Evolutionary conservation across 2,329 filamentous ascomycete species (phyloP), one percentile per base, ranked within the genome.

Genomic region (Talaromyces atroroseus): DNA sequence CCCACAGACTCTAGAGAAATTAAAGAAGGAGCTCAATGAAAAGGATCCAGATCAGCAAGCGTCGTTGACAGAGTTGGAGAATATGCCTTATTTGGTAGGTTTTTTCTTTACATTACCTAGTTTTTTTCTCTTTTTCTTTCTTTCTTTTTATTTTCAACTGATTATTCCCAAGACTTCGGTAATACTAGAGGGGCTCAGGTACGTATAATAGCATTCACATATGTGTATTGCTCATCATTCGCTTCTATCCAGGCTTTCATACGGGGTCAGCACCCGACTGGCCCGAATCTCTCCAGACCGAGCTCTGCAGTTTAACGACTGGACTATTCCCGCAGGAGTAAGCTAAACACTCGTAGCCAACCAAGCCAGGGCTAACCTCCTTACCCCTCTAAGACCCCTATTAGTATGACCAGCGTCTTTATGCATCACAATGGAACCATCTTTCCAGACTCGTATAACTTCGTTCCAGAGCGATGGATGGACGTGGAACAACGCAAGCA

Each of bases 151-250:
- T 10, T 34, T 34, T 34, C 59, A 34, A 59, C 46, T 18, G 45
- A 34, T 32, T 40, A 11, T 24, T 32, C 24, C 20, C 11, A 12
- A 68, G 64, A 68, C 64, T 1, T 61, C 61, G 7, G 60, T 67
- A 29, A 66, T 69, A 57, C 60, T 66, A 1, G 67, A 68, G 42
- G 66, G 66, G 2, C 60, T 68, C 8, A 59, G 66, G 65, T 68
- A 64, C 2, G 54, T 20, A 40, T 2, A 23, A 12, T 10, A 34
- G 42, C 16, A 48, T 11, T 40, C 3, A 36, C 21, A 26, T 1
- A 40, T 40, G 18, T 4, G 3, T 23, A 23, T 16, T 7, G 32
- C 12, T 32, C 20, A 34, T 12, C 8, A 18, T 26, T 21, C 18
- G 20, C 1, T n/a, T 42, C n/a, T 32, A 3, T 34, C 38, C 18